Evolutionary conservation across 2,329 filamentous ascomycete species (phyloP).

Genomic region (Rasamsonia emersonii): DNA sequence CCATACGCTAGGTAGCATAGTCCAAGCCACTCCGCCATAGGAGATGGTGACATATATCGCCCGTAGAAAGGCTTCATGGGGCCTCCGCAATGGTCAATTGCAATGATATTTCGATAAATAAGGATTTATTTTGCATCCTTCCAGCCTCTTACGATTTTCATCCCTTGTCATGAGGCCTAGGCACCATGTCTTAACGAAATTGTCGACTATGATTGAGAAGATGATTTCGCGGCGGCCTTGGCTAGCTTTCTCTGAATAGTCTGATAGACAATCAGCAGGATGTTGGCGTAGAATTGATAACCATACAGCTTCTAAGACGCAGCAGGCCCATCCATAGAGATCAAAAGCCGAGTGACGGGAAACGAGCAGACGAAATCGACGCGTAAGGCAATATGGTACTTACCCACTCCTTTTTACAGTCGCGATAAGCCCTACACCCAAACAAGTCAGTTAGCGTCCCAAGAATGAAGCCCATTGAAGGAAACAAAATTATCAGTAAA

Average conservation of each 20-base stretch:
- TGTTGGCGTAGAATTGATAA: not conserved
- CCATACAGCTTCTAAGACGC: conserved; percentile 1
- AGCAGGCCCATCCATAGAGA: no score
- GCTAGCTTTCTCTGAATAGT: conserved; percentile 10
- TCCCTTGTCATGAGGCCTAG: no score
- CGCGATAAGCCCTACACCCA: conserved; percentile 67
- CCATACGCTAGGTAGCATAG: no score
- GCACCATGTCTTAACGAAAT: conserved; percentile 5
- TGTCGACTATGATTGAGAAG: conserved; percentile 6
- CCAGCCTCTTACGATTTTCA: no score
- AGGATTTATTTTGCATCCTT: no score
- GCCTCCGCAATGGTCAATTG: no score
- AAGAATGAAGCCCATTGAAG: no score
- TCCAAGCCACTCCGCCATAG: no score
- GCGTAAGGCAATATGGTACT: conserved; percentile 20
- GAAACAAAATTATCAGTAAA: no score
- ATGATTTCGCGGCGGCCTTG: not conserved
- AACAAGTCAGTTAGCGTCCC: conserved; percentile 3
- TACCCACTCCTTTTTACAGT: conserved; percentile 95
- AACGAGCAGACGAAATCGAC: not conserved
- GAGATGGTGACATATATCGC: no score
- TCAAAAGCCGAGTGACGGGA: not conserved
- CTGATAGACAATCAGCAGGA: conserved; percentile 5
- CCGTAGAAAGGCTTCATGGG: no score
- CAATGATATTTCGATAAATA: no score